These are phyloP conservation scores for Quercus agrifolia DNA, from an alignment of 306 rosid species.

Conservation along the genomic window DNA sequence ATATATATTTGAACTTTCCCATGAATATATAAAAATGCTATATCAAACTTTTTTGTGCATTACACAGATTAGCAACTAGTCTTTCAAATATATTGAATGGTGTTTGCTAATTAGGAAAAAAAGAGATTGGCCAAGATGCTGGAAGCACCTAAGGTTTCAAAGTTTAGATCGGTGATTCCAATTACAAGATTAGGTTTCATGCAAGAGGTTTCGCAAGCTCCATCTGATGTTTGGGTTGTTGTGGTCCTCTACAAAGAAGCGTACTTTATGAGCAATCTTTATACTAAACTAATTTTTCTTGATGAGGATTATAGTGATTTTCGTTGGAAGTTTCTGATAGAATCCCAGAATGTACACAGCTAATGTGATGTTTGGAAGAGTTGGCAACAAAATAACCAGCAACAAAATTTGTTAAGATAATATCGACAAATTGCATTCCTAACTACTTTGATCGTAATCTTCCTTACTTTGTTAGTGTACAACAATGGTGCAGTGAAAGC, in stretches of 20 bases:
- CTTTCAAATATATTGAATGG: neutral
- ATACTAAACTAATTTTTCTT: neutral
- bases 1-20: no score
- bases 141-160: conserved; percentile 69
- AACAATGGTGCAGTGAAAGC: conserved; percentile 92
- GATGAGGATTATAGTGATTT: neutral
- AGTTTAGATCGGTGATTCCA: conserved; percentile 72
- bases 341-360: conserved; percentile 67
- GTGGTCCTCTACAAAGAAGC: conserved; percentile 86
- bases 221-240: conserved; percentile 97
- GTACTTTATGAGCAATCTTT: conserved; percentile 32
- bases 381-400: conserved; percentile 68
- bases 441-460: conserved; percentile 79
- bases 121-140: conserved; percentile 82
- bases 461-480: conserved; percentile 79
- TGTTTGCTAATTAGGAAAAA: conserved; percentile 59
- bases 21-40: no score
- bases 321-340: conserved; percentile 29
- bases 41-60: no score
- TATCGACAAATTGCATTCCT: conserved; percentile 93
- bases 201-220: conserved; percentile 92
- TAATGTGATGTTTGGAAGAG: conserved; percentile 84
- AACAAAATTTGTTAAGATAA: conserved; percentile 89
- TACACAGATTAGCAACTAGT: fast-evolving
- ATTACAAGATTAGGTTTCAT: conserved; percentile 92